Conservation (phyloP, 2,329 filamentous ascomycete genomes). For the Paecilomyces dactylethromorphus region DNA sequence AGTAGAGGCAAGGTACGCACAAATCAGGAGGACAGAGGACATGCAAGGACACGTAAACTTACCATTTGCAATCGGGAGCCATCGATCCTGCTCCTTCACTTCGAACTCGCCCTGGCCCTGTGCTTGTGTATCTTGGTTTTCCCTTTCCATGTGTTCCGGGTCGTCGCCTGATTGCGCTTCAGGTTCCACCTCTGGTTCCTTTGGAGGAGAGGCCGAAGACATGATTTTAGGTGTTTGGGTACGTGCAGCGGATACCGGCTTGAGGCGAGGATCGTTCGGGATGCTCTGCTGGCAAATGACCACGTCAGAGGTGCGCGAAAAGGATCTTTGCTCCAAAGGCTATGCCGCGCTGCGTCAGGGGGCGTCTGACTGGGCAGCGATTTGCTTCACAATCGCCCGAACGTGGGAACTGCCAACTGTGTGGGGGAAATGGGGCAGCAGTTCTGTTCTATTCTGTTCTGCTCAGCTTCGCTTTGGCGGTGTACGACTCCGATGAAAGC, state of each 20-base stretch:
- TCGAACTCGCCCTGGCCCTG: conserved; percentile 85
- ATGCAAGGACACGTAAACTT: conserved; percentile 51
- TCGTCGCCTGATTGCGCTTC: conserved; percentile 86
- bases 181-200: conserved; percentile 83
- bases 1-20: conserved; percentile 40
- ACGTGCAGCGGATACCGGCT: conserved; percentile 27
- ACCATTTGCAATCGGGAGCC: conserved; percentile 99
- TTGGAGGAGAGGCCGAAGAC: conserved; percentile 93
- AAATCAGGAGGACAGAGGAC: conserved; percentile 41
- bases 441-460: conserved; percentile 17
- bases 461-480: conserved; percentile 15
- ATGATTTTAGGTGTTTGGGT: conserved; percentile 58
- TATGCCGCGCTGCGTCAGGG: conserved; percentile 19
- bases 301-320: conserved; percentile 37
- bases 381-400: conserved; percentile 30
- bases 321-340: conserved; percentile 17
- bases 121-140: conserved; percentile 62
- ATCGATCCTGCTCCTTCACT: conserved; percentile 99
- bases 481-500: conserved; percentile 7
- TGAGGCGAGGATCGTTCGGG: conserved; percentile 27
- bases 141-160: conserved; percentile 81
- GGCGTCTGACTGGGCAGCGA: conserved; percentile 31
- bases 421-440: conserved; percentile 23
- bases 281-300: conserved; percentile 35
- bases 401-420: conserved; percentile 15